Evolutionary conservation across 140 eudicot species (phyloP), one percentile per base, ranked within the genome.

Genomic region (Stevia rebaudiana): DNA sequence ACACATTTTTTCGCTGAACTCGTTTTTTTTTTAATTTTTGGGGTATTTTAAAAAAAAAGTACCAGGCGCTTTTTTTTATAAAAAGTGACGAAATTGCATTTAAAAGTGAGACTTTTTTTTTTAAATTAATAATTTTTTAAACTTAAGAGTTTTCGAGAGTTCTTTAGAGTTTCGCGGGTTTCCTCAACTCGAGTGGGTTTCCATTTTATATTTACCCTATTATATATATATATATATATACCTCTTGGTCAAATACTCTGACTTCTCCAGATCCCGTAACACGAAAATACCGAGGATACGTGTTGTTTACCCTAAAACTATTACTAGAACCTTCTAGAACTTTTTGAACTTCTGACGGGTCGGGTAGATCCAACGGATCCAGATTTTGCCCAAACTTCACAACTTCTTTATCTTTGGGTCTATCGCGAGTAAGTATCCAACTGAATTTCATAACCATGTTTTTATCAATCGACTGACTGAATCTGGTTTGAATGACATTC

Each of bases 191-290:
- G n/a, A n/a, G n/a, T n/a, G n/a, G n/a, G n/a, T n/a, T n/a, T n/a
- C n/a, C n/a, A n/a, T n/a, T n/a, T n/a, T n/a, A n/a, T n/a, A n/a
- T n/a, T n/a, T n/a, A n/a, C n/a, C n/a, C n/a, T n/a, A n/a, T n/a
- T n/a, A n/a, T n/a, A 28, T 2, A 28, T 28, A n/a, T 0, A n/a
- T 3, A 1, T 2, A 49, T 21, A 21, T 16, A 50, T 78, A 81
- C 91, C 75, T 75, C 87, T 49, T 68, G 74, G 40, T 84, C 91
- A 39, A 84, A 78, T 8, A 79, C 68, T 53, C 91, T 78, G 11
- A 84, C 91, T 21, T 84, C 91, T 65, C 87, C 87, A 56, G 91
- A 84, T 21, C 91, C 91, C 21, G 91, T 84, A 31, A 84, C 87
- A n/a, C 87, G 82, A 49, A 84, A 84, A 60, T 78, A 84, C 65